Evolutionary conservation across 345 rosid genomes (phyloP), one percentile per base, ranked within the genome.

Genomic region (Anacardium occidentale): DNA sequence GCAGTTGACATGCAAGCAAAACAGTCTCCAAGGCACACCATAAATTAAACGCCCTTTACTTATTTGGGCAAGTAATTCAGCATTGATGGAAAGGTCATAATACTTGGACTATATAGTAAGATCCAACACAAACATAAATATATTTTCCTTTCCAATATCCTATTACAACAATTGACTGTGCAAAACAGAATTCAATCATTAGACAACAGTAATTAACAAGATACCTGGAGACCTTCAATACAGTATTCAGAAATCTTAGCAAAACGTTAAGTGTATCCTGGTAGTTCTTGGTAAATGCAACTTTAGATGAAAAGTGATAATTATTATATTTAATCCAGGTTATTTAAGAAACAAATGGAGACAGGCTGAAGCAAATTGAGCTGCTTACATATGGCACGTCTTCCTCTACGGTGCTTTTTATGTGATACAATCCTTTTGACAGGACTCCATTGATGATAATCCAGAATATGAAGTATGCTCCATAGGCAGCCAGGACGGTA

Each of bases 381-480:
- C 77, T 65, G 69, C 89, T 82, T 84, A 88, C 88, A 83, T 26
- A 53, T 40, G 64, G 70, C 40, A 66, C 14, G 76, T 76, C 77
- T 85, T 66, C 81, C 73, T 79, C 82, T 76, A 1, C 54, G 62
- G 56, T 64, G 64, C 71, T 81, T 86, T 71, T 70, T 79, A 44
- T 76, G 75, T 0, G 48, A 74, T 69, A 70, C 56, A 26, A 54
- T 63, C 76, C 63, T 84, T 67, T 79, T 89, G 57, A 59, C 53
- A 72, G 69, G 56, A 48, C 64, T 78, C 90, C 92, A 75, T 20
- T 80, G 84, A 61, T 87, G 85, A 71, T 88, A 75, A 63, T 87
- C 84, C 70, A 91, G 87, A 62, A 85, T 74, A 74, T 86, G 90
- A 75, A 90, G 75, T 64, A 90, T 79, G 53, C 82, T 87, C 80